Base-by-base conservation (phyloP, 1,284 basidiomycete species). In the Naganishia sp. region DNA sequence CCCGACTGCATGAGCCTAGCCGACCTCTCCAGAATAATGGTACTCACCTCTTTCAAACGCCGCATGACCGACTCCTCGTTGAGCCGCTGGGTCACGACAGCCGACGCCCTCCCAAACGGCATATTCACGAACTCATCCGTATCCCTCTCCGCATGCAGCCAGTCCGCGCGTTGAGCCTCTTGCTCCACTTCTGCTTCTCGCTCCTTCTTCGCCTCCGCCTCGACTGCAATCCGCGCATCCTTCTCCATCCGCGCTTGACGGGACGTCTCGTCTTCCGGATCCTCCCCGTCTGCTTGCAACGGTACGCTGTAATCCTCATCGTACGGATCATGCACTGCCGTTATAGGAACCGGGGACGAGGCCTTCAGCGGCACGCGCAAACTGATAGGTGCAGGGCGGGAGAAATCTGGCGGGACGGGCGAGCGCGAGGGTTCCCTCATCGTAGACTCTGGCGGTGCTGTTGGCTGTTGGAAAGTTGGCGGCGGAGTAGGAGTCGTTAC, bases 101-200 rank as follows among this genome's bases (percentile, higher is more conserved):
- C 36, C 46, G 49, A 31, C 18, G 59, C 59, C 36, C 42, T 21
- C 21, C n/a, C 36, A 28, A 52, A 61, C 23, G 59, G 25, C 59
- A 61, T 25, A n/a, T 61, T 61, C 36, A 61, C 59, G 31, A 61
- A 61, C 11, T 50, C 59, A 52, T 61, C 48, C 48, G 16, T 42
- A 23, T 61, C 50, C 42, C 59, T 33, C 39, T 52, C 13, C 15
- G 23, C 33, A 16, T 31, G 18, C 23, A 52, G 13, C 36, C 28
- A 18, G 4, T 25, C 36, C 36, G 9, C 55, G 2, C 21, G 55
- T 46, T 46, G 43, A 6, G 39, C 55, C 55, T 56, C 42, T 23
- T 46, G 6, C 39, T 44, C 55, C 25, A 5, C n/a, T 16, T 46
- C 45, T 46, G 45, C 48, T 13, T 16, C 53, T 15, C 33, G 15